A percentile compares a stretch with the other conserved stretches of the same genome.
These are phyloP conservation scores for Metschnikowia anglica DNA, from an alignment of 805 yeast species.

Conservation along the genomic window DNA sequence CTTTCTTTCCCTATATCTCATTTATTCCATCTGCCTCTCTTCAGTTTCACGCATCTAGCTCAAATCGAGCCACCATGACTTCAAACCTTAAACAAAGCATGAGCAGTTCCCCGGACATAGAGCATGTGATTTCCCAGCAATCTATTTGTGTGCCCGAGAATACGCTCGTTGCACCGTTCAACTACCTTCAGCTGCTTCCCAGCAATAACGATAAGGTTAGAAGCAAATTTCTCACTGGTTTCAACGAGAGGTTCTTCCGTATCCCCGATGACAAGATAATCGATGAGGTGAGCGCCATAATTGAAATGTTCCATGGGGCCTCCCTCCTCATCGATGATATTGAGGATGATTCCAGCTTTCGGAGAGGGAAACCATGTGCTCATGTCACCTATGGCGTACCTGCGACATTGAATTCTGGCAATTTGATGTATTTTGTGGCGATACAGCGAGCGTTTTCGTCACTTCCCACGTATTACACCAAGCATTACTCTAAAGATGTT, in stretches of 20 bases:
- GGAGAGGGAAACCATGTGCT: conserved; percentile 80
- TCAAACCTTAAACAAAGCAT: not conserved
- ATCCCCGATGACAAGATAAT: conserved; percentile 27
- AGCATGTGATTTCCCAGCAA: conserved; percentile 1
- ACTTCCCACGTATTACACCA: conserved; percentile 1
- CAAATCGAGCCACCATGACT: not conserved
- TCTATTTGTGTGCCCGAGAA: not conserved
- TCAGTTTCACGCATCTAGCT: not conserved
- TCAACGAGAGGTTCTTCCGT: conserved; percentile 33
- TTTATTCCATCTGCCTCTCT: conserved; percentile 1
- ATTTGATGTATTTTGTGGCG: conserved; percentile 76
- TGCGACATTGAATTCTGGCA: conserved; percentile 78
- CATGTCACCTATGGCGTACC: conserved; percentile 78
- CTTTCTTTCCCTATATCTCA: too few species aligned
- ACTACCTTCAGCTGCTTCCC: conserved; percentile 33
- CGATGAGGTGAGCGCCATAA: conserved; percentile 28
- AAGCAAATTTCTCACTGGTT: conserved; percentile 31
- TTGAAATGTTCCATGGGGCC: conserved; percentile 36
- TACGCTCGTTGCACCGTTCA: conserved; percentile 29
- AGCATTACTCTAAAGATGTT: not conserved
- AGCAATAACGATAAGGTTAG: conserved; percentile 35
- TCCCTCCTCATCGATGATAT: conserved; percentile 71
- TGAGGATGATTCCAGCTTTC: conserved; percentile 68
- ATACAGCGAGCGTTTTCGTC: conserved; percentile 44
- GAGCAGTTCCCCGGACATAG: conserved; percentile 6